Evolutionary conservation across 78 protist species (phyloP).

Genomic region (Dictyostelium brefeldianum): DNA sequence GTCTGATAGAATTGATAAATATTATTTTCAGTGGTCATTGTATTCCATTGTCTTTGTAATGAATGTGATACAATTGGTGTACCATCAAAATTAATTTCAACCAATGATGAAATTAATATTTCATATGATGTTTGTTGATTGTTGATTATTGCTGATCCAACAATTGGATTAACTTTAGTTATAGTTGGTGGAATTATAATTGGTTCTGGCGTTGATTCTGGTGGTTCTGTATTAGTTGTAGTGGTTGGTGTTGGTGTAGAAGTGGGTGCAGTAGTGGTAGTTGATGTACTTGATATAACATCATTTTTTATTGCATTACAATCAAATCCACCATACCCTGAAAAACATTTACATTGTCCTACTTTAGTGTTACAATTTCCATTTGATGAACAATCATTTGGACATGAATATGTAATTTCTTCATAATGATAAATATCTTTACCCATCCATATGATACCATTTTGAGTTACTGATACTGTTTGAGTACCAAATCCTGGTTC

Average conservation of each 20-base stretch:
- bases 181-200: background rate
- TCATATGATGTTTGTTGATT: conserved; percentile 27
- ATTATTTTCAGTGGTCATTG: background rate
- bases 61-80: background rate
- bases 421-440: background rate
- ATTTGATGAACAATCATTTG: background rate
- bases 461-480: background rate
- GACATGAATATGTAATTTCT: background rate
- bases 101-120: background rate
- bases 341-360: background rate
- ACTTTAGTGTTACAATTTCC: background rate
- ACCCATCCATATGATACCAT: background rate
- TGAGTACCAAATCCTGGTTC: background rate
- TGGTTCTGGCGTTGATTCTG: background rate
- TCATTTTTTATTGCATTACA: background rate
- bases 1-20: background rate
- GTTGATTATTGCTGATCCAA: background rate
- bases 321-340: conserved; percentile 19
- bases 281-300: background rate
- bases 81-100: background rate
- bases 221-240: background rate
- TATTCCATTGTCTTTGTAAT: background rate
- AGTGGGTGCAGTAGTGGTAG: background rate
- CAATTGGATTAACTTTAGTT: background rate
- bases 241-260: background rate